phyloP scores from a whole-genome alignment of 352 stramenopile species.

The Globisporangium iwayamae region DNA sequence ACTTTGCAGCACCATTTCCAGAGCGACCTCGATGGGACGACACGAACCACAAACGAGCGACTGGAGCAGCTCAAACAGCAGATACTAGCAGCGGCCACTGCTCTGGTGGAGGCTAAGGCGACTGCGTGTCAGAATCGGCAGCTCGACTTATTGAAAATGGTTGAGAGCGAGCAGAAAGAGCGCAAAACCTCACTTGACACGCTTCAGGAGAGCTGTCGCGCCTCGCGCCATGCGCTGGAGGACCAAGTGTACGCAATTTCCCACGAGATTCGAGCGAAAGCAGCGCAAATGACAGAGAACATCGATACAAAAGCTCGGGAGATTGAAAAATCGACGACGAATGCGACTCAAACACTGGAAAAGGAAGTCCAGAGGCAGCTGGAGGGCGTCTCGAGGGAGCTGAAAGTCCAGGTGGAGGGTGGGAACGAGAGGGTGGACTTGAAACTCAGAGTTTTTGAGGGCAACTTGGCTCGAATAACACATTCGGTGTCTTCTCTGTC shows the following conservation, averaged over 20 bases:
- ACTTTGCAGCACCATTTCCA: constrained; percentile 16
- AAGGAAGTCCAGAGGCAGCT: constrained; percentile 15
- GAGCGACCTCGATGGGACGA: constrained; percentile 5
- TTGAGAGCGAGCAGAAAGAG: constrained; percentile 51
- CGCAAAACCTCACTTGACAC: constrained; percentile 33
- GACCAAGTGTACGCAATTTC: constrained; percentile 40
- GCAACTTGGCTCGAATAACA: background rate
- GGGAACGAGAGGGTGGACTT: background rate
- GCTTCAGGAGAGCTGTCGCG: constrained; percentile 40
- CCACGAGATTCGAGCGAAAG: constrained; percentile 36
- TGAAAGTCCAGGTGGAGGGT: constrained; percentile 5
- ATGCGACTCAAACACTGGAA: constrained; percentile 4
- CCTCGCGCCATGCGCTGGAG: constrained; percentile 41
- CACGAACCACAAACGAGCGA: background rate
- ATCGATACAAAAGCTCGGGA: constrained; percentile 34
- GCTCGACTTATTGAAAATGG: constrained; percentile 25
- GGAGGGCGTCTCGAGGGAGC: constrained; percentile 7
- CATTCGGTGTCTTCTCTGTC: background rate
- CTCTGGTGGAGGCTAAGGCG: constrained; percentile 20
- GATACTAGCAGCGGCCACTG: constrained; percentile 16
- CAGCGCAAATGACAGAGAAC: constrained; percentile 23
- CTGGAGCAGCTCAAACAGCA: constrained; percentile 22
- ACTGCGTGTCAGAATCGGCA: constrained; percentile 28
- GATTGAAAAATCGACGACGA: constrained; percentile 25
- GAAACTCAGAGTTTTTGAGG: constrained; percentile 7